Evolutionary conservation across 2,329 filamentous ascomycete species (phyloP).

Genomic region (Fusarium sp.): DNA sequence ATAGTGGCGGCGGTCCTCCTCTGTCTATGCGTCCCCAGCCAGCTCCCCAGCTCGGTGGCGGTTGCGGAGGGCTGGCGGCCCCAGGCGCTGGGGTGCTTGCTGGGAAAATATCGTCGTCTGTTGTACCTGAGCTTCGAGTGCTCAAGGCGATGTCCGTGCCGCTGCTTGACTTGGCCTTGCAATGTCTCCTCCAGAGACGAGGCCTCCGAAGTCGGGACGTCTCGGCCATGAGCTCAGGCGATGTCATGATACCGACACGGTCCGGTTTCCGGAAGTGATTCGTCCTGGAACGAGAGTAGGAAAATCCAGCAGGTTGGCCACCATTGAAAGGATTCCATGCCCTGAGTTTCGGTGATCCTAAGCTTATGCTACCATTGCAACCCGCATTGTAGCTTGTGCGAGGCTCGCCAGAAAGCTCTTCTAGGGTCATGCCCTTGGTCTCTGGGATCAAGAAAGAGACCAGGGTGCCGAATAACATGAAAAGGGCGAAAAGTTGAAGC

Average conservation of each 20-base stretch:
- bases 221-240: slow-evolving; percentile 51
- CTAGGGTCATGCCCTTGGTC: slow-evolving; percentile 77
- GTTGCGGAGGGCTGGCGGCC: slow-evolving; percentile 26
- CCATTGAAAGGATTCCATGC: slow-evolving; percentile 59
- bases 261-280: slow-evolving; percentile 45
- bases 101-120: slow-evolving; percentile 40
- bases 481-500: slow-evolving; percentile 80
- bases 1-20: slow-evolving; percentile 42
- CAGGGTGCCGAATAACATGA: slow-evolving; percentile 78
- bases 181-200: slow-evolving; percentile 45
- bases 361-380: slow-evolving; percentile 59
- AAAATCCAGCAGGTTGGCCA: slow-evolving; percentile 62
- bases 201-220: slow-evolving; percentile 36
- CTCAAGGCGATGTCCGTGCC: slow-evolving; percentile 48
- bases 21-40: slow-evolving; percentile 47
- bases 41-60: slow-evolving; percentile 45
- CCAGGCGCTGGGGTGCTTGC: slow-evolving; percentile 24
- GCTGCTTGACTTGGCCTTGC: slow-evolving; percentile 43
- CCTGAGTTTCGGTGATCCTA: slow-evolving; percentile 45
- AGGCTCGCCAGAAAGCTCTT: slow-evolving; percentile 73
- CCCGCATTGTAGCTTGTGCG: slow-evolving; percentile 66
- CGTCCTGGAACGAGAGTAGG: slow-evolving; percentile 52
- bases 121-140: slow-evolving; percentile 43
- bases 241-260: slow-evolving; percentile 55
- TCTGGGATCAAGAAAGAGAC: slow-evolving; percentile 79